A percentile compares a stretch with the other conserved stretches of the same genome.
Conservation (phyloP, 345 rosid genomes). For the Trapa incisa region DNA sequence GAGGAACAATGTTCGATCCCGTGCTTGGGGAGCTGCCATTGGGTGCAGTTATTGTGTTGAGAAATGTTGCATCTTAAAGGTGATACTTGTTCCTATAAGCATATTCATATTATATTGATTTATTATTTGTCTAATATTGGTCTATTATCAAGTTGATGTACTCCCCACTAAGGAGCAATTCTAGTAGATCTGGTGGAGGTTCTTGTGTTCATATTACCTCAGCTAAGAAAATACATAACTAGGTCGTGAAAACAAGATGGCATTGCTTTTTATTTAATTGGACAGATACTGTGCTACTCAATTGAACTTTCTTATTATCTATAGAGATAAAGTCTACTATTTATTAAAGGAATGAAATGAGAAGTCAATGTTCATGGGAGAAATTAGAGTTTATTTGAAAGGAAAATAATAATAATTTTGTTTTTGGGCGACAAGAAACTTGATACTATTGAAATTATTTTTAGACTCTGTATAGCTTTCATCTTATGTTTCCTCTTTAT, state of each 20-base stretch:
- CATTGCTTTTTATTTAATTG: neutral
- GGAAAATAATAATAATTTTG: neutral
- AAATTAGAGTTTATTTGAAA: no score
- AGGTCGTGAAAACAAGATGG: no score
- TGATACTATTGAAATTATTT: neutral
- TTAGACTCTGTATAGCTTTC: neutral
- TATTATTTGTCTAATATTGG: neutral
- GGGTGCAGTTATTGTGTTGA: conserved; percentile 94
- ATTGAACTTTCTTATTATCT: no score
- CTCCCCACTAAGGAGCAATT: no score
- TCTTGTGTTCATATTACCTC: no score
- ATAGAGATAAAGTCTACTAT: no score
- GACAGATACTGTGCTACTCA: neutral
- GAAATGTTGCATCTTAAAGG: conserved; percentile 97
- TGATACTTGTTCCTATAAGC: conserved; percentile 15
- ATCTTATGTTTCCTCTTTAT: neutral
- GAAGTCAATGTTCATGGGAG: no score
- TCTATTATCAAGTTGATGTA: neutral
- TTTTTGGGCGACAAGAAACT: neutral
- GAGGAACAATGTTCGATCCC: conserved; percentile 96
- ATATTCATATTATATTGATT: neutral
- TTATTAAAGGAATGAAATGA: no score
- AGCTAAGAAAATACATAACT: no score
- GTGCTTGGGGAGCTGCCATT: conserved; percentile 99
- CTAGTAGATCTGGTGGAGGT: no score